These are phyloP conservation scores for Pachyrhizus erosus DNA, from an alignment of 306 rosid species.

Conservation along the genomic window DNA sequence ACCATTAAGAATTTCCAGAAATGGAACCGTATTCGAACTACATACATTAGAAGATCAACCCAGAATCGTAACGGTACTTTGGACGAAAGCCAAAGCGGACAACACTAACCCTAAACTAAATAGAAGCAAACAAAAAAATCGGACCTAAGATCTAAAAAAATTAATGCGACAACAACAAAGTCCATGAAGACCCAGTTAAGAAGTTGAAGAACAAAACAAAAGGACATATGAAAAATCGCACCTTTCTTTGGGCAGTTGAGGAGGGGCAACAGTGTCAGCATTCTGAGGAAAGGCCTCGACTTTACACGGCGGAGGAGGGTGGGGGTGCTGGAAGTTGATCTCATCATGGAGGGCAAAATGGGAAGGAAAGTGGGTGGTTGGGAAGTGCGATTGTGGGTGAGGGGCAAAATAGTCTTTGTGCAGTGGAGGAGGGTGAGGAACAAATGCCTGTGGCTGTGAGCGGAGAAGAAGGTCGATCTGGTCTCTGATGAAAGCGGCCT, in stretches of 20 bases:
- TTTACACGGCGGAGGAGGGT: constrained; percentile 34
- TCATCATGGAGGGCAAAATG: constrained; percentile 68
- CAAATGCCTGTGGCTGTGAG: constrained; percentile 47
- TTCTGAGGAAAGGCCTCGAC: constrained; percentile 37
- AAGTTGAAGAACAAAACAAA: constrained; percentile 8
- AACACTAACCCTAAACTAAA: constrained; percentile 30
- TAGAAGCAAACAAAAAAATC: constrained; percentile 21
- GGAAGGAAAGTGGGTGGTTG: constrained; percentile 60
- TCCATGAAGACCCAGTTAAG: background rate
- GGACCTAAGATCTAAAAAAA: background rate
- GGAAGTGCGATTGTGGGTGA: constrained; percentile 45
- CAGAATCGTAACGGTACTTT: background rate
- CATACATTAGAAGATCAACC: background rate
- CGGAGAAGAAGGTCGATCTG: constrained; percentile 79
- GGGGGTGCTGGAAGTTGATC: constrained; percentile 57
- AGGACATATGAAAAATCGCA: constrained; percentile 28
- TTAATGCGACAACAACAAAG: background rate
- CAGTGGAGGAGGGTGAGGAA: constrained; percentile 30
- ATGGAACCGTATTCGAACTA: constrained; percentile 16
- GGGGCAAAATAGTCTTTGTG: constrained; percentile 60
- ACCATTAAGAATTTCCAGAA: constrained; percentile 34
- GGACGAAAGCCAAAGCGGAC: constrained; percentile 16
- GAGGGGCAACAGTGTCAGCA: constrained; percentile 37
- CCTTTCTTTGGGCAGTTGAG: constrained; percentile 62
- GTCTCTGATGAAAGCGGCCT: constrained; percentile 72